phyloP scores from a whole-genome alignment of 192 early-diverging fungal species.

The Lunasporangiospora selenospora region DNA sequence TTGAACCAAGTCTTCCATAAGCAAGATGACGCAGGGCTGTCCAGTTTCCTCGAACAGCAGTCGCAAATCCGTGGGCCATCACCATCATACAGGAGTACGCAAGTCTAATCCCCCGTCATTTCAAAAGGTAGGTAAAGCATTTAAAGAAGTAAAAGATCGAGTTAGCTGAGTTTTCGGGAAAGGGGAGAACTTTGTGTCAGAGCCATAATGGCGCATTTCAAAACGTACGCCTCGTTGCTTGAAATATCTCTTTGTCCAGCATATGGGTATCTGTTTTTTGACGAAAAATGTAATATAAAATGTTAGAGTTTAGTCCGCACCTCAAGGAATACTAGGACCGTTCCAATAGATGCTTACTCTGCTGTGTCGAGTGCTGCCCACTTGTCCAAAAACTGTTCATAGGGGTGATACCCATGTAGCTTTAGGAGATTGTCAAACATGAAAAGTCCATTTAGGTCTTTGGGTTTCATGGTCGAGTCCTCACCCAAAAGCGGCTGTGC shows the following conservation, averaged over 20 bases:
- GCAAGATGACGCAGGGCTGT: slow-evolving; percentile 40
- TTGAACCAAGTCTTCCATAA: slow-evolving; percentile 36
- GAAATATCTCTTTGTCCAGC: slow-evolving; percentile 53
- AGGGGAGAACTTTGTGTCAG: no score
- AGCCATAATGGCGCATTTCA: no score
- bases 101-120: no score
- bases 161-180: no score
- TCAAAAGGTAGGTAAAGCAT: no score
- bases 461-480: slow-evolving; percentile 3
- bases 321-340: neutral
- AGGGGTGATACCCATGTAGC: slow-evolving; percentile 52
- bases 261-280: slow-evolving; percentile 44
- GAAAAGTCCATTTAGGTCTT: slow-evolving; percentile 52
- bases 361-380: slow-evolving; percentile 49
- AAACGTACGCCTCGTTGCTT: slow-evolving; percentile 52
- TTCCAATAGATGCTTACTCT: slow-evolving; percentile 26
- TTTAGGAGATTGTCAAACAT: slow-evolving; percentile 56
- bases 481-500: slow-evolving; percentile 17
- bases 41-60: slow-evolving; percentile 34
- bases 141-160: no score
- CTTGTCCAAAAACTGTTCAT: slow-evolving; percentile 51
- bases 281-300: neutral
- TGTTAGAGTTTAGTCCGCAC: neutral
- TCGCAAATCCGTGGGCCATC: slow-evolving; percentile 52
- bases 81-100: slow-evolving; percentile 63